Base-by-base conservation (phyloP, 2,329 filamentous ascomycete species). In the Amauroascus niger region DNA sequence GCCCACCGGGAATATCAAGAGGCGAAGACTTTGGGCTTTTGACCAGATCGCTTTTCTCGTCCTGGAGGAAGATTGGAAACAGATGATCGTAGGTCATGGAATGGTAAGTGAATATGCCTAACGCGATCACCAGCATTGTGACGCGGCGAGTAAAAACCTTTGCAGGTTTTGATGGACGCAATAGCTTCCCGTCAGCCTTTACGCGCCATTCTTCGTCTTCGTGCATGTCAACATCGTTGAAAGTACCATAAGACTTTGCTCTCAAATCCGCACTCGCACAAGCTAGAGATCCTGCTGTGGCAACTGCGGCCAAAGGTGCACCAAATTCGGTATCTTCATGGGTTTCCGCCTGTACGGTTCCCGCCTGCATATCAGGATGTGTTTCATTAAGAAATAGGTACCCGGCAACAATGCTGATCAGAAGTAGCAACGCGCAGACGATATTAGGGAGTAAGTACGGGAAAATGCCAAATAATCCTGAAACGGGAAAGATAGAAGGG, bases 31-130 rank as follows among this genome's bases (percentile, higher is more conserved):
- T n/a, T 62, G 55, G 57, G 1, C 65, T 60, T 22, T 63, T 57
- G 18, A 61, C 57, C 1, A 60, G 57, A 22, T 70, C 59, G 5
- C 72, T 65, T 40, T 72, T 68, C 44, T 73, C 65, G 62, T 95
- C 89, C 67, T 96, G 89, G 49, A 95, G 81, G 71, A 95, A 96
- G 56, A 96, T 95, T 6, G 90, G 90, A 52, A 95, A 76, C 0
- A 96, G 78, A 66, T 95, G 87, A 64, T 96, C 91, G 69, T 88
- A 96, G 0, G 86, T 89, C 89, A 96, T 96, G 35, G 86, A 88
- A 70, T 96, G 90, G 67, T 95, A 95, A 3, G 88, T 93, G 72
- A 95, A 95, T 58, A 96, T 87, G 43, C 86, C 87, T 46, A 96
- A 73, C 1, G 90, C 85, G n/a, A 88, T 64, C 37, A 93, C 82